Evolutionary conservation across 495 filamentous ascomycete genomes (phyloP).

Genomic region (Cenococcum geophilum): DNA sequence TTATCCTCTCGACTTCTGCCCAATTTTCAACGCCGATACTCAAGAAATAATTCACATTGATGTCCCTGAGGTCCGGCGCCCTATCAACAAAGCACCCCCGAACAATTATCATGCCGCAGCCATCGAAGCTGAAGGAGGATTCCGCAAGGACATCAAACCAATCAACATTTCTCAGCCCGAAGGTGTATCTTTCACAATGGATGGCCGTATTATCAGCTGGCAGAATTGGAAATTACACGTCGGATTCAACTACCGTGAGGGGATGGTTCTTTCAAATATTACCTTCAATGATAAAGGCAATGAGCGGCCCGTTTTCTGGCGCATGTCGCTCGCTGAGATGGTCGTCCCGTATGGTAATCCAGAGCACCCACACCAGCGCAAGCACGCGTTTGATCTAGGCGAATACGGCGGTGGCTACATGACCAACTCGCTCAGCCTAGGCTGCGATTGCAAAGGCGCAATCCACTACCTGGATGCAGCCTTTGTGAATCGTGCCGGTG

Average conservation of each 20-base stretch:
- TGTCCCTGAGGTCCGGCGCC: slow-evolving; percentile 71
- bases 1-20: slow-evolving; percentile 89
- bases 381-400: slow-evolving; percentile 90
- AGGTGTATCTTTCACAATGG: slow-evolving; percentile 82
- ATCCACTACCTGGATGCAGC: slow-evolving; percentile 87
- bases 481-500: slow-evolving; percentile 77
- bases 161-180: slow-evolving; percentile 93
- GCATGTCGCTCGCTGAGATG: slow-evolving; percentile 93
- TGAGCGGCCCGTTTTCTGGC: slow-evolving; percentile 76
- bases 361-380: slow-evolving; percentile 85
- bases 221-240: slow-evolving; percentile 95
- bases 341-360: slow-evolving; percentile 94
- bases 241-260: slow-evolving; percentile 95
- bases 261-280: slow-evolving; percentile 85
- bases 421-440: slow-evolving; percentile 83
- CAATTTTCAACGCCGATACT: slow-evolving; percentile 81
- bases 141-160: slow-evolving; percentile 77
- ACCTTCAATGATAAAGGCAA: slow-evolving; percentile 84
- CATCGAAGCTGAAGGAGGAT: slow-evolving; percentile 70
- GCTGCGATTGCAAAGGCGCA: slow-evolving; percentile 91
- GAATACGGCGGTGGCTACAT: slow-evolving; percentile 95
- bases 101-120: slow-evolving; percentile 76
- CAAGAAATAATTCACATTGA: slow-evolving; percentile 85
- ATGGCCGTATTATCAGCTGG: slow-evolving; percentile 76
- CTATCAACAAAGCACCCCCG: slow-evolving; percentile 63